Evolutionary conservation across 2,329 filamentous ascomycete species (phyloP).

Genomic region (Canariomyces notabilis): DNA sequence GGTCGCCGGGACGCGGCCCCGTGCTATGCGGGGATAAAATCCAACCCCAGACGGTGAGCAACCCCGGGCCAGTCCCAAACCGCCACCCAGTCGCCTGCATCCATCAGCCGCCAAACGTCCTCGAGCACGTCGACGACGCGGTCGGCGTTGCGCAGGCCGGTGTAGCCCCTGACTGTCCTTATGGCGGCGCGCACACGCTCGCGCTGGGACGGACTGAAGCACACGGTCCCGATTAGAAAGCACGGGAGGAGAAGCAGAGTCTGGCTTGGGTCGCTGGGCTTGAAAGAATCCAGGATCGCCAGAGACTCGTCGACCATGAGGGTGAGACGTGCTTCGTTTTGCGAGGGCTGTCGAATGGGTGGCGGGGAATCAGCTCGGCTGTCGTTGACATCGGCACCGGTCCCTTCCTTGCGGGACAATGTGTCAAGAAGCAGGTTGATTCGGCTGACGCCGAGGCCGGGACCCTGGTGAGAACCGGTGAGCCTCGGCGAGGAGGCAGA

Average conservation of each 20-base stretch:
- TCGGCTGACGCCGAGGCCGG: neutral
- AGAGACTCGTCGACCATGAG: slow-evolving; percentile 54
- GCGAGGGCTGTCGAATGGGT: slow-evolving; percentile 42
- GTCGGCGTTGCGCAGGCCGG: slow-evolving; percentile 55
- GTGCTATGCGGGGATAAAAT: slow-evolving; percentile 52
- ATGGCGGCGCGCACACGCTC: slow-evolving; percentile 48
- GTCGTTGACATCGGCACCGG: slow-evolving; percentile 20
- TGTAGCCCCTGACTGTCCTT: slow-evolving; percentile 51
- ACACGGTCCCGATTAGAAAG: slow-evolving; percentile 56
- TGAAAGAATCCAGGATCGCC: slow-evolving; percentile 49
- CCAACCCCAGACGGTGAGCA: slow-evolving; percentile 47
- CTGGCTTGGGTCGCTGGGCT: slow-evolving; percentile 53
- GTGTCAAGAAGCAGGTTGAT: slow-evolving; percentile 24
- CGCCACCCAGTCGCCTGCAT: slow-evolving; percentile 49
- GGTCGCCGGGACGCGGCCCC: too few relatives aligned
- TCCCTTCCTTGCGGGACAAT: slow-evolving; percentile 17
- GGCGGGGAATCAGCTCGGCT: slow-evolving; percentile 38
- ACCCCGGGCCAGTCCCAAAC: slow-evolving; percentile 63
- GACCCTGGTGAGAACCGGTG: neutral
- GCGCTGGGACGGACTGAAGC: slow-evolving; percentile 49
- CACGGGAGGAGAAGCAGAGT: slow-evolving; percentile 57
- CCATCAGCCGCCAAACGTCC: slow-evolving; percentile 57
- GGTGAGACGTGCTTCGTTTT: slow-evolving; percentile 48
- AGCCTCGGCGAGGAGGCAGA: slow-evolving; percentile 33
- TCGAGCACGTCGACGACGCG: slow-evolving; percentile 50